Conservation (phyloP, 2,329 filamentous ascomycete genomes). For the Penicillium sp. region DNA sequence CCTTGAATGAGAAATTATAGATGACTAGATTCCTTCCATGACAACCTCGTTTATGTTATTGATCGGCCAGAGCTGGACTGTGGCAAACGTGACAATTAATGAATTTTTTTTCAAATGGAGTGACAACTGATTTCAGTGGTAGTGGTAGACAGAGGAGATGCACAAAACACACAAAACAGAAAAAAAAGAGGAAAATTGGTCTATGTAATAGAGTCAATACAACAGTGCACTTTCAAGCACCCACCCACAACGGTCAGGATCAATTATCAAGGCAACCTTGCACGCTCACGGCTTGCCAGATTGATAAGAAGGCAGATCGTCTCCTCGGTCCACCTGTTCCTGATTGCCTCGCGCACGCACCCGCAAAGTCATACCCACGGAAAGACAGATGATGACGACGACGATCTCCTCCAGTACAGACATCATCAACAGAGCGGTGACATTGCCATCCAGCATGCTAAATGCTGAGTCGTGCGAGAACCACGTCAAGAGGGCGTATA, state of each 20-base stretch:
- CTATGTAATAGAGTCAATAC: too few relatives aligned
- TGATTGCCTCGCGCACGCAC: slow-evolving; percentile 1
- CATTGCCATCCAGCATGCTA: slow-evolving; percentile 37
- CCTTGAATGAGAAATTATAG: neutral
- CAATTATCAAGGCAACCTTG: too few relatives aligned
- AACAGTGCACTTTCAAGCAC: too few relatives aligned
- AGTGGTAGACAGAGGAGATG: too few relatives aligned
- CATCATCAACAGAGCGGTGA: slow-evolving; percentile 43
- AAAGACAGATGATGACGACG: slow-evolving; percentile 40
- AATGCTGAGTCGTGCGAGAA: slow-evolving; percentile 42
- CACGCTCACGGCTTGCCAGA: neutral
- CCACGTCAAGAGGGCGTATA: slow-evolving; percentile 43
- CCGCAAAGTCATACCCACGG: slow-evolving; percentile 24
- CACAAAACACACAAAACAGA: too few relatives aligned
- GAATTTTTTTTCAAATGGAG: too few relatives aligned
- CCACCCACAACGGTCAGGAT: too few relatives aligned
- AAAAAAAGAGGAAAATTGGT: too few relatives aligned
- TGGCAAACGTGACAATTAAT: too few relatives aligned
- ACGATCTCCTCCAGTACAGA: slow-evolving; percentile 48
- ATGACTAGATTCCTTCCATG: neutral
- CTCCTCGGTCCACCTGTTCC: neutral
- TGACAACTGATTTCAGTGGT: too few relatives aligned
- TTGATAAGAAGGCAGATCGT: neutral
- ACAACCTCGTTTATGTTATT: too few relatives aligned
- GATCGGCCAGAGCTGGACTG: too few relatives aligned